Conservation (phyloP, 371 early-diverging fungal genomes). For the Smittium culicis region DNA sequence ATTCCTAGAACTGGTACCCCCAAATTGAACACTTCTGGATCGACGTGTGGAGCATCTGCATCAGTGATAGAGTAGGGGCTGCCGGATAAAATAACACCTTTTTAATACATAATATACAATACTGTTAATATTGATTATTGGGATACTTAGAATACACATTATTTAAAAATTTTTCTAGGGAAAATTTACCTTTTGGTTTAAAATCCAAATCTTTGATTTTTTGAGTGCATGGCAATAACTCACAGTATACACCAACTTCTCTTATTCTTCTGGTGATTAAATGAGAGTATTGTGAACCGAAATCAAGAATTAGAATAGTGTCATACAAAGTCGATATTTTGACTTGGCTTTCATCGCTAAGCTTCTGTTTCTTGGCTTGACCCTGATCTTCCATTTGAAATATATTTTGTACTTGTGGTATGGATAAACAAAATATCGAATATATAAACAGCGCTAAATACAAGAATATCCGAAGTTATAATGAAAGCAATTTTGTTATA, state of each 20-base stretch:
- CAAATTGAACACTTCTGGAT: conserved; percentile 72
- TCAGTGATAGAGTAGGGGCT: conserved; percentile 94
- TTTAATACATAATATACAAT: too few species aligned
- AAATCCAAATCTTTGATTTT: conserved; percentile 82
- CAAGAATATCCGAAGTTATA: too few species aligned
- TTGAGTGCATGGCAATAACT: conserved; percentile 89
- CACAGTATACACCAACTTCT: conserved; percentile 95
- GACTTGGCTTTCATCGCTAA: conserved; percentile 6
- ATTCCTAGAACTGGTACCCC: conserved; percentile 91
- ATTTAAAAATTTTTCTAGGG: too few species aligned
- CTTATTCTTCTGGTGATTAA: conserved; percentile 91
- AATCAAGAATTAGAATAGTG: conserved; percentile 94
- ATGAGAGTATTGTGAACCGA: conserved; percentile 96
- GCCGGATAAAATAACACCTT: conserved; percentile 84
- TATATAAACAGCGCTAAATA: too few species aligned
- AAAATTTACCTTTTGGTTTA: conserved; percentile 84
- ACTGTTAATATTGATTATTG: too few species aligned
- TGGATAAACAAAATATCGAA: too few species aligned
- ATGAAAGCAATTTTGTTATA: too few species aligned
- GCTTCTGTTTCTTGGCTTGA: neutral
- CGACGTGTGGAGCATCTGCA: conserved; percentile 85
- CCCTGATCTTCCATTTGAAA: neutral
- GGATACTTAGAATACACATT: too few species aligned
- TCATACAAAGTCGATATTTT: conserved; percentile 53
- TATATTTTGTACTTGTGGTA: too few species aligned